A percentile compares a stretch with the other conserved stretches of the same genome.
Conservation (phyloP, 805 yeast species). For the Nakazawaea laoshanensis region DNA sequence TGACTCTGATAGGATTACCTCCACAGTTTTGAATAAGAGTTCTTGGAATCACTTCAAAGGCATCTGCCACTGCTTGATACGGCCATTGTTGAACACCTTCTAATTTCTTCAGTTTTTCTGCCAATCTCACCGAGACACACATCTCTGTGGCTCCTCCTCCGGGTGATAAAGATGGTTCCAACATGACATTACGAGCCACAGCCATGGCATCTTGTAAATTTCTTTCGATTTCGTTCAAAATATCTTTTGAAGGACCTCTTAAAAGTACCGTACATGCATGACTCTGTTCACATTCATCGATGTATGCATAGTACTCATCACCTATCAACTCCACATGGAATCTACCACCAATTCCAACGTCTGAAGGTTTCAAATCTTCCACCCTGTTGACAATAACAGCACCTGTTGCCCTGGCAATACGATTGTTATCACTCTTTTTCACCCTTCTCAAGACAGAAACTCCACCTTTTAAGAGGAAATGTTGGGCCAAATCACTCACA, state of each 20-base stretch:
- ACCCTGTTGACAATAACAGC: slow-evolving; percentile 94
- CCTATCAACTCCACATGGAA: slow-evolving; percentile 94
- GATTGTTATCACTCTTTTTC: slow-evolving; percentile 89
- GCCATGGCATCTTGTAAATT: slow-evolving; percentile 98
- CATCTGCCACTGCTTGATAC: slow-evolving; percentile 97
- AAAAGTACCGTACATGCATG: slow-evolving; percentile 88
- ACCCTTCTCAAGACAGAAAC: slow-evolving; percentile 91
- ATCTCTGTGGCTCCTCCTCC: slow-evolving; percentile 99
- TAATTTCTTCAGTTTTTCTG: slow-evolving; percentile 84
- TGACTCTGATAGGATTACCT: slow-evolving; percentile 84
- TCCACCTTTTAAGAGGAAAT: slow-evolving; percentile 87
- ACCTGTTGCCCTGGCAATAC: slow-evolving; percentile 95
- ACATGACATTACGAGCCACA: slow-evolving; percentile 88
- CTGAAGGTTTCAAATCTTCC: slow-evolving; percentile 88
- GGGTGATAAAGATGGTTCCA: slow-evolving; percentile 91
- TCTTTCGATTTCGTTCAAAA: slow-evolving; percentile 91
- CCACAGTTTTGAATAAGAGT: slow-evolving; percentile 97
- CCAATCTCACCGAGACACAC: slow-evolving; percentile 86
- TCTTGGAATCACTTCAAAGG: slow-evolving; percentile 97
- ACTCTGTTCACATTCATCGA: slow-evolving; percentile 76
- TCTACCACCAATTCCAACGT: slow-evolving; percentile 86
- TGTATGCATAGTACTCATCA: slow-evolving; percentile 89
- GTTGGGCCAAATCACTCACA: slow-evolving; percentile 96
- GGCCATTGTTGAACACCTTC: slow-evolving; percentile 99
- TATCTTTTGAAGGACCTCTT: slow-evolving; percentile 96